A percentile compares a stretch with the other conserved stretches of the same genome.
phyloP scores from a whole-genome alignment of 306 rosid species.

The Alnus rubra region DNA sequence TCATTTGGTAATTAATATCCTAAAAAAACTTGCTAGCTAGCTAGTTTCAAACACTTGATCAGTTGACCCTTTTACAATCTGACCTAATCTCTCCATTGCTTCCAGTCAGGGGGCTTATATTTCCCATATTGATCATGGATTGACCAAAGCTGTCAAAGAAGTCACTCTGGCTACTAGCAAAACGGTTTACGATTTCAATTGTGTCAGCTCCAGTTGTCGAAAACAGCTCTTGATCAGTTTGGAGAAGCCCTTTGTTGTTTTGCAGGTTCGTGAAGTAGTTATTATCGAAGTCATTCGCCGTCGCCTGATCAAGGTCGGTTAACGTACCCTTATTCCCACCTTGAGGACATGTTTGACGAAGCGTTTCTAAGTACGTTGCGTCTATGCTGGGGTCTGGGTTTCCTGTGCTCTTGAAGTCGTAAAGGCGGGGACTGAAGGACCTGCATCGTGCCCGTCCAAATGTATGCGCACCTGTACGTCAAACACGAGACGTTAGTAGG shows the following conservation, averaged over 20 bases:
- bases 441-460: constrained; percentile 42
- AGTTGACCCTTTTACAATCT: constrained; percentile 40
- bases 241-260: constrained; percentile 36
- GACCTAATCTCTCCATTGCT: constrained; percentile 42
- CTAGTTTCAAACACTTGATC: not conserved
- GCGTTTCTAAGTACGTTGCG: constrained; percentile 27
- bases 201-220: constrained; percentile 32
- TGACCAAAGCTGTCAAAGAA: constrained; percentile 38
- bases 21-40: too few species aligned
- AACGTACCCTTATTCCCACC: not conserved
- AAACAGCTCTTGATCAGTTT: constrained; percentile 42
- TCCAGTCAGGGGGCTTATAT: constrained; percentile 35
- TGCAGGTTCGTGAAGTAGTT: constrained; percentile 49
- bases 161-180: constrained; percentile 31
- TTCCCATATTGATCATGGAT: constrained; percentile 52
- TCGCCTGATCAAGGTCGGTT: constrained; percentile 34
- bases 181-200: constrained; percentile 30
- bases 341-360: constrained; percentile 39
- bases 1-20: too few species aligned
- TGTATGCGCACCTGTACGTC: constrained; percentile 46
- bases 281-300: constrained; percentile 39
- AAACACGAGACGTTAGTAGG: too few species aligned
- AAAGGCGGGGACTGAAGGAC: constrained; percentile 20
- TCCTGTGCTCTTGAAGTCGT: constrained; percentile 21
- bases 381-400: constrained; percentile 37